Conservation (phyloP, 306 rosid genomes). For the Lathyrus sativus region DNA sequence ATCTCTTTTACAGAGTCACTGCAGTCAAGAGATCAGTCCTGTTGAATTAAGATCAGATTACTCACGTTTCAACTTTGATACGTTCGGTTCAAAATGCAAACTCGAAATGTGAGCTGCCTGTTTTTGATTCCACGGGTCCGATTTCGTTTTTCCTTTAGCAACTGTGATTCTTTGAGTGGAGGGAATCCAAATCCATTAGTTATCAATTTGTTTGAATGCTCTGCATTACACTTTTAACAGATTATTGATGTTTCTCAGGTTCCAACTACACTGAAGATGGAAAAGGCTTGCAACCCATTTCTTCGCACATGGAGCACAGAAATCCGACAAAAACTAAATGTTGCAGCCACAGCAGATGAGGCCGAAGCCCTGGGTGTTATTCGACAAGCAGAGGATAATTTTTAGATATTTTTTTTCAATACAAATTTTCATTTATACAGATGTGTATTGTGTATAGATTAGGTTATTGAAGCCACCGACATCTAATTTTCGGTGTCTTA, state of each 20-base stretch:
- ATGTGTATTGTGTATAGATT: slow-evolving; percentile 48
- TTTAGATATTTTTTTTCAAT: slow-evolving; percentile 45
- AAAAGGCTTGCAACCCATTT: slow-evolving; percentile 94
- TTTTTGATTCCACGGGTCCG: not conserved
- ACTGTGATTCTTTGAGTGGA: not conserved
- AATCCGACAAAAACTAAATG: slow-evolving; percentile 66
- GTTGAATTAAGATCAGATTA: not conserved
- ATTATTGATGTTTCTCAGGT: slow-evolving; percentile 50
- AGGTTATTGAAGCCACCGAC: slow-evolving; percentile 39
- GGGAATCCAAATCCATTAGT: not conserved
- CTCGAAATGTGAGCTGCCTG: not conserved
- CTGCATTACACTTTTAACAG: slow-evolving; percentile 7
- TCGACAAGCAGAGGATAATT: slow-evolving; percentile 73
- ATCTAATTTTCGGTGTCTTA: slow-evolving; percentile 24
- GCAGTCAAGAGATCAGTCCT: not conserved
- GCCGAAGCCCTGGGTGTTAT: slow-evolving; percentile 72
- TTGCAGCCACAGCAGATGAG: slow-evolving; percentile 62
- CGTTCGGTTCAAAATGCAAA: not conserved
- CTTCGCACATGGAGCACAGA: slow-evolving; percentile 73
- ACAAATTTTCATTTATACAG: slow-evolving; percentile 19
- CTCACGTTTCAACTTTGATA: not conserved
- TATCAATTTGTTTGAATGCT: not conserved
- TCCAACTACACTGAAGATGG: slow-evolving; percentile 73
- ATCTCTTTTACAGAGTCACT: not conserved
- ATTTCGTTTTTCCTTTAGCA: not conserved